These are phyloP conservation scores for Bremia lactucae DNA, from an alignment of 352 stramenopile genomes.

Conservation along the genomic window DNA sequence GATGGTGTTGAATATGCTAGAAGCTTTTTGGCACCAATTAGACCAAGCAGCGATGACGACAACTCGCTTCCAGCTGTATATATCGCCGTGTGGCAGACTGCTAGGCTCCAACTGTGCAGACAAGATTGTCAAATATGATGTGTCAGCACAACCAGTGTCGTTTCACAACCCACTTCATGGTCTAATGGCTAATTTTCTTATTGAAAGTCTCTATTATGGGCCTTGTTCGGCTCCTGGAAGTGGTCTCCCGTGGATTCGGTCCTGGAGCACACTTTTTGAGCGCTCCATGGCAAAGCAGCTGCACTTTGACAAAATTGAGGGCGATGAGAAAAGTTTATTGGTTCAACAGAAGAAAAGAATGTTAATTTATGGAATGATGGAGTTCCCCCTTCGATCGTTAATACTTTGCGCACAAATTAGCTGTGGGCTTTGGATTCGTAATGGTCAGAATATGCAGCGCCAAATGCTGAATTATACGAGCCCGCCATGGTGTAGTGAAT, in stretches of 20 bases:
- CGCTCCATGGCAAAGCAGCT: constrained; percentile 32
- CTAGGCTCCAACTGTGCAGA: constrained; percentile 31
- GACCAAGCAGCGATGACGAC: constrained; percentile 32
- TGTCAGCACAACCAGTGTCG: constrained; percentile 66
- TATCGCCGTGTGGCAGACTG: constrained; percentile 48
- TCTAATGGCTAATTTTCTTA: constrained; percentile 64
- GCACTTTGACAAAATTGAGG: constrained; percentile 7
- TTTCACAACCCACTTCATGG: constrained; percentile 87
- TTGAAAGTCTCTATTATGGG: constrained; percentile 68
- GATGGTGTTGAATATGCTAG: constrained; percentile 66
- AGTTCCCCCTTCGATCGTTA: constrained; percentile 66
- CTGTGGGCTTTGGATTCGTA: constrained; percentile 75
- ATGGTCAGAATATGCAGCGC: constrained; percentile 74
- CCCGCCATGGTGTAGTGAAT: constrained; percentile 53
- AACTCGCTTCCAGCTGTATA: constrained; percentile 38
- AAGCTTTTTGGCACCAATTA: constrained; percentile 68
- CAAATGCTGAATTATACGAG: constrained; percentile 77
- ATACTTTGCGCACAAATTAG: constrained; percentile 70
- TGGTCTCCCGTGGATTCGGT: constrained; percentile 24
- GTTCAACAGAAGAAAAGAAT: constrained; percentile 38
- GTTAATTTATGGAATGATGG: constrained; percentile 63
- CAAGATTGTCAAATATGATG: constrained; percentile 69
- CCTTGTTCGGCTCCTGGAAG: constrained; percentile 15
- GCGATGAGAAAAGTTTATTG: constrained; percentile 18
- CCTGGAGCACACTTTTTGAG: constrained; percentile 44